phyloP scores from a whole-genome alignment of 2,329 filamentous ascomycete species.

The Fusarium brevicatenulatum region DNA sequence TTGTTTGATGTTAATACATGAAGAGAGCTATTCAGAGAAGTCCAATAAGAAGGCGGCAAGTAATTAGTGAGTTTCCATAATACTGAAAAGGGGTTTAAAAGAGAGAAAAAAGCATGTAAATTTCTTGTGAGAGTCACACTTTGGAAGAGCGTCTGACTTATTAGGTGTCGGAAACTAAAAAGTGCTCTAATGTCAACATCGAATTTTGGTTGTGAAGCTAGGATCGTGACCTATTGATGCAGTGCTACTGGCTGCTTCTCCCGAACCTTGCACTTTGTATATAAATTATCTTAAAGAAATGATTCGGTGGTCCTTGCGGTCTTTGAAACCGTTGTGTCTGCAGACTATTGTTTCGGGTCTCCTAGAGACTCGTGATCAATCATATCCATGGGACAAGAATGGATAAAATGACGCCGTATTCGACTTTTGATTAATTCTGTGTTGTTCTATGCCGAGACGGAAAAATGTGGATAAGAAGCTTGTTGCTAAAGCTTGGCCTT shows the following conservation, averaged over 20 bases:
- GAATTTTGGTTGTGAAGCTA: not conserved
- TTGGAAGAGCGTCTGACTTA: not conserved
- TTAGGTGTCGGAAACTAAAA: not conserved
- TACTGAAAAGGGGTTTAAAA: not conserved
- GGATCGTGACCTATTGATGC: not conserved
- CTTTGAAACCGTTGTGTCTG: not conserved
- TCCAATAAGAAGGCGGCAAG: not conserved
- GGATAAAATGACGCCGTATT: not conserved
- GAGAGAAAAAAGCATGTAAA: no score
- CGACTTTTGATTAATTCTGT: not conserved
- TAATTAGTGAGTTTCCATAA: not conserved
- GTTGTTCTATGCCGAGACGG: conserved; percentile 10
- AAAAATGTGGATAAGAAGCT: conserved; percentile 37
- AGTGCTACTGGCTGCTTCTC: not conserved
- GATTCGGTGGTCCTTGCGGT: not conserved
- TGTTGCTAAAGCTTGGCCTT: conserved; percentile 31
- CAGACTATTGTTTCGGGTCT: not conserved
- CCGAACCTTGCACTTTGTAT: not conserved
- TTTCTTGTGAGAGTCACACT: no score
- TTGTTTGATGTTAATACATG: not conserved
- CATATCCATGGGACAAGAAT: not conserved
- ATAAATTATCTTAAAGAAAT: not conserved
- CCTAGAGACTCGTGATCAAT: not conserved
- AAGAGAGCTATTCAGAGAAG: not conserved
- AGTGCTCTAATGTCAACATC: not conserved